Evolutionary conservation across 257 asterid genomes (phyloP).

Genomic region (Mitragyna speciosa): DNA sequence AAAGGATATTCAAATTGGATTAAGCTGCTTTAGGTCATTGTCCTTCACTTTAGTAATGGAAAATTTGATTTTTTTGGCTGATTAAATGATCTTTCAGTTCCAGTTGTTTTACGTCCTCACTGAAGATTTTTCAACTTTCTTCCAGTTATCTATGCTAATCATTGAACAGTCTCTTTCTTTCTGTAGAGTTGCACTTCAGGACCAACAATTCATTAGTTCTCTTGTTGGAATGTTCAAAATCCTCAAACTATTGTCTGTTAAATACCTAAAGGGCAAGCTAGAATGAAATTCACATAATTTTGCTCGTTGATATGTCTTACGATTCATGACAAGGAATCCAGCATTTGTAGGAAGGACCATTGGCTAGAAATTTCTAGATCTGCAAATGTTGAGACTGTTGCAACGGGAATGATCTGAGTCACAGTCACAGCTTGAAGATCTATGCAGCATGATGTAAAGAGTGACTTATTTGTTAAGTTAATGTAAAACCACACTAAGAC

Average conservation of each 20-base stretch:
- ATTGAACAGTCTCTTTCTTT: background rate
- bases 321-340: background rate
- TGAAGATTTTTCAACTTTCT: background rate
- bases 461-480: background rate
- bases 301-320: background rate
- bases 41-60: background rate
- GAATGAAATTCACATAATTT: background rate
- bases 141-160: background rate
- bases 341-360: background rate
- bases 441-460: background rate
- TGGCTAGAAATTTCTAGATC: background rate
- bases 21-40: background rate
- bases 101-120: background rate
- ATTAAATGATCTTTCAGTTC: background rate
- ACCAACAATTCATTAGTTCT: background rate
- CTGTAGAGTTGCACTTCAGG: background rate
- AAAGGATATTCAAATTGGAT: background rate
- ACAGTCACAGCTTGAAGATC: background rate
- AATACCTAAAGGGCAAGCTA: background rate
- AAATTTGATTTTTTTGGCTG: background rate
- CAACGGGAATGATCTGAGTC: background rate
- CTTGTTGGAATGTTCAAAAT: background rate
- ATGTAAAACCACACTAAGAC: background rate
- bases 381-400: background rate
- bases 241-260: background rate